Percentiles rank a stretch among this genome's conserved stretches.
These are phyloP conservation scores for Pholiota molesta DNA, from an alignment of 768 basidiomycete species.

Conservation along the genomic window DNA sequence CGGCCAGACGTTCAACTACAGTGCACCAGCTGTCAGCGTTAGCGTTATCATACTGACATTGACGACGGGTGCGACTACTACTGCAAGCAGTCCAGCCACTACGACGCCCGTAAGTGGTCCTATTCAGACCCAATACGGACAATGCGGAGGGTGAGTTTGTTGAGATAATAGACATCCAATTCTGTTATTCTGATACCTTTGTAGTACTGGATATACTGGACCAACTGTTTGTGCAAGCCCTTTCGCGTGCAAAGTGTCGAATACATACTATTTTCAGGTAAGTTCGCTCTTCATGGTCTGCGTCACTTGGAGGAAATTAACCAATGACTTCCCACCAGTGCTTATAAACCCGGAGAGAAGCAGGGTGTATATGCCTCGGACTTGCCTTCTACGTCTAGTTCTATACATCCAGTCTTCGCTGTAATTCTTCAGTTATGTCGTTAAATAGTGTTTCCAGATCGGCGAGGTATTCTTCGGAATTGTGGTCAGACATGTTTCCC, in stretches of 20 bases:
- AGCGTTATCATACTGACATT: slow-evolving; percentile 16
- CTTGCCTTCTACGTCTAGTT: too few species aligned
- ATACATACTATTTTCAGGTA: background rate
- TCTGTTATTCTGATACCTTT: background rate
- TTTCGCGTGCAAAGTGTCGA: background rate
- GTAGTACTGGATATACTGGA: background rate
- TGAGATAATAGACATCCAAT: background rate
- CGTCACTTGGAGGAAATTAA: too few species aligned
- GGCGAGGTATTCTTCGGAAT: slow-evolving; percentile 59
- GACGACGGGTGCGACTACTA: background rate
- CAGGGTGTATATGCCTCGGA: background rate
- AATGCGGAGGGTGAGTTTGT: background rate
- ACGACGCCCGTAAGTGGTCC: background rate
- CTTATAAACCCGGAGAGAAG: background rate
- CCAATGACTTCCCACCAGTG: background rate
- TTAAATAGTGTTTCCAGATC: slow-evolving; percentile 45
- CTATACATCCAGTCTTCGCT: slow-evolving; percentile 21
- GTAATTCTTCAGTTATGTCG: slow-evolving; percentile 32
- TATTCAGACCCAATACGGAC: background rate
- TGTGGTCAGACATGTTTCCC: slow-evolving; percentile 77
- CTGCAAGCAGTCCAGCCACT: background rate
- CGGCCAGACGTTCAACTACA: slow-evolving; percentile 55
- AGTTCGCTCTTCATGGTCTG: too few species aligned
- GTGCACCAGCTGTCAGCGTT: slow-evolving; percentile 49
- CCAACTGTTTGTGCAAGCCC: background rate